Evolutionary conservation across 2,329 filamentous ascomycete species (phyloP), one percentile per base, ranked within the genome.

Genomic region (Colletotrichum tanaceti): DNA sequence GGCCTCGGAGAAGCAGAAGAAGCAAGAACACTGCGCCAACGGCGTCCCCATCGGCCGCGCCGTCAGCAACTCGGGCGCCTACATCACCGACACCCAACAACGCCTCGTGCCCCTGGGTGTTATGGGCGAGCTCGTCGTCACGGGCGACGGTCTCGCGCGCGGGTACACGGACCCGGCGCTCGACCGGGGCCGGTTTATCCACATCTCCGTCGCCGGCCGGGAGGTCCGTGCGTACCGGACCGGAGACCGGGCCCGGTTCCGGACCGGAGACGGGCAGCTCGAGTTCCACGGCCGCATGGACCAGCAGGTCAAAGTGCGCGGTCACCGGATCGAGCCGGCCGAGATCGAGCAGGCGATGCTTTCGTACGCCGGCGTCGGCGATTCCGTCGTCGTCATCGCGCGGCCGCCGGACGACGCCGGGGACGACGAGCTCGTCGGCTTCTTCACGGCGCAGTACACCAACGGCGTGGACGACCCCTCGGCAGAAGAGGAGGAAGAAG

Each of bases 231-330:
- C 73, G 0, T 77, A 77, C 46, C 66, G 72, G 1, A 78, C 76
- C 0, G 76, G 76, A 0, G 76, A 78, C 28, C 54, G 39, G 3
- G 54, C 28, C 18, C 38, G 54, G 4, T 43, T 18, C 54, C n/a
- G n/a, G n/a, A 38, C 54, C n/a, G n/a, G n/a, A 9, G 74, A 76
- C 54, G 72, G 73, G 1, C 49, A 70, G 4, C 32, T 78, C 2
- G 75, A 76, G 43, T 77, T 75, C 50, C 63, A 76, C 4, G 74
- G 73, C 2, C 73, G 76, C 11, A 72, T 74, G 4, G 76, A 78
- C n/a, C 44, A 53, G 2, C 75, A 77, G 18, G 65, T 77, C 60
- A 78, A 78, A 63, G 68, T 78, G n/a, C 72, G 75, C 22, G 75
- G 75, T 11, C 71, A 77, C 7, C 73, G 76, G 4, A 62, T 78